Percentiles rank a stretch among this genome's conserved stretches.
These are phyloP conservation scores for Aspergillus pseudotamarii DNA, from an alignment of 2,329 filamentous ascomycete species.

Conservation along the genomic window DNA sequence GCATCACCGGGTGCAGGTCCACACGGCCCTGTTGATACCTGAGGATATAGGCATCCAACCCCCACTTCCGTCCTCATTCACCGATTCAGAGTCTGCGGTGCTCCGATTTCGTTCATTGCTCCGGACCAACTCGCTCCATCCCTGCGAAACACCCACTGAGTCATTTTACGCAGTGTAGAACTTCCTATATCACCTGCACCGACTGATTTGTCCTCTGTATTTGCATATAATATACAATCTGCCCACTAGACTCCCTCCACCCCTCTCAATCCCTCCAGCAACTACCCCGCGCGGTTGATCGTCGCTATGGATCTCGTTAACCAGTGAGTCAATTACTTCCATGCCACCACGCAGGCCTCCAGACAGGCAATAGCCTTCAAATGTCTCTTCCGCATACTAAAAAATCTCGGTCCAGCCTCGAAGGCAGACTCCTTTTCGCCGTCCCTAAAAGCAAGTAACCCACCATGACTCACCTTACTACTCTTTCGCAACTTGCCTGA, in stretches of 20 bases:
- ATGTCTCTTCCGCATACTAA: constrained; percentile 25
- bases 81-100: constrained; percentile 12
- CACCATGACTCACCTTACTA: constrained; percentile 23
- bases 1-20: background rate
- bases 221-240: background rate
- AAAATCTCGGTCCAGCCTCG: constrained; percentile 64
- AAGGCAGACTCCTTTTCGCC: constrained; percentile 90
- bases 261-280: constrained; percentile 8
- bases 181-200: background rate
- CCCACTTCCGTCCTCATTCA: background rate
- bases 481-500: constrained; percentile 12
- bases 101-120: constrained; percentile 1
- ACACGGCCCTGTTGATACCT: background rate
- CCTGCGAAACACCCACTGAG: background rate
- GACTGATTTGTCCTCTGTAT: background rate
- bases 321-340: constrained; percentile 50
- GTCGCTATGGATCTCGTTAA: constrained; percentile 63
- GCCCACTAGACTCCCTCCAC: background rate
- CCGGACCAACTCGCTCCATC: background rate
- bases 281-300: constrained; percentile 26
- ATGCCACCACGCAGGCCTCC: background rate
- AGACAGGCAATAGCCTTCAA: constrained; percentile 6
- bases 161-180: background rate
- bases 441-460: constrained; percentile 88
- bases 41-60: background rate